Conservation (phyloP, 257 asterid genomes). For the Solanum sitiens region DNA sequence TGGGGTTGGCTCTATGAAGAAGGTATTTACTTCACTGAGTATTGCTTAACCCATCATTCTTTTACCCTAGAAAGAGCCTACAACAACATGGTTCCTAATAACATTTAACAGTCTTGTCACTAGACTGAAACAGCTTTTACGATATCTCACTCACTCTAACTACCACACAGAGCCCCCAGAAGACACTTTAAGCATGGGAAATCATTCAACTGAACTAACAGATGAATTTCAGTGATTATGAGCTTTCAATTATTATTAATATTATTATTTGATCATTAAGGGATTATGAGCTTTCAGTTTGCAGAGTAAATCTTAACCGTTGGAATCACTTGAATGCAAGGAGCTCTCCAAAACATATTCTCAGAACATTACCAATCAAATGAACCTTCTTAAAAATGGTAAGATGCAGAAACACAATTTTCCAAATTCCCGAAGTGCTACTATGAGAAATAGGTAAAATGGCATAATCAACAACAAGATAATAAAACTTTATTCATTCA, state of each 20-base stretch:
- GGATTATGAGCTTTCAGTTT: neutral
- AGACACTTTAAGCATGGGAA: neutral
- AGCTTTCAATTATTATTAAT: neutral
- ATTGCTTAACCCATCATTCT: neutral
- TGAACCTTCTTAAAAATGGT: neutral
- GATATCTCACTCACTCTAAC: neutral
- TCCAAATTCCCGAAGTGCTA: neutral
- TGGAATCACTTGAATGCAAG: neutral
- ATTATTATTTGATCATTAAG: neutral
- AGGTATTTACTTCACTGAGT: neutral
- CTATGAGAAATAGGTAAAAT: neutral
- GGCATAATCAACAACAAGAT: neutral
- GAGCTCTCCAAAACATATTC: neutral
- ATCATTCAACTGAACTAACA: neutral
- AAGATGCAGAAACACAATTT: neutral
- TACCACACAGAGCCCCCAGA: neutral
- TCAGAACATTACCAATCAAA: neutral
- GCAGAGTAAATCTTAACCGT: neutral
- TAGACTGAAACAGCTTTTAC: neutral
- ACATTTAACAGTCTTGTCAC: neutral
- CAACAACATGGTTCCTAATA: neutral
- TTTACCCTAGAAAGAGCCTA: neutral
- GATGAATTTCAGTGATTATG: neutral
- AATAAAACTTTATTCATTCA: neutral
- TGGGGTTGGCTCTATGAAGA: neutral